Evolutionary conservation across 257 asterid species (phyloP).

Genomic region (Rhazya stricta): DNA sequence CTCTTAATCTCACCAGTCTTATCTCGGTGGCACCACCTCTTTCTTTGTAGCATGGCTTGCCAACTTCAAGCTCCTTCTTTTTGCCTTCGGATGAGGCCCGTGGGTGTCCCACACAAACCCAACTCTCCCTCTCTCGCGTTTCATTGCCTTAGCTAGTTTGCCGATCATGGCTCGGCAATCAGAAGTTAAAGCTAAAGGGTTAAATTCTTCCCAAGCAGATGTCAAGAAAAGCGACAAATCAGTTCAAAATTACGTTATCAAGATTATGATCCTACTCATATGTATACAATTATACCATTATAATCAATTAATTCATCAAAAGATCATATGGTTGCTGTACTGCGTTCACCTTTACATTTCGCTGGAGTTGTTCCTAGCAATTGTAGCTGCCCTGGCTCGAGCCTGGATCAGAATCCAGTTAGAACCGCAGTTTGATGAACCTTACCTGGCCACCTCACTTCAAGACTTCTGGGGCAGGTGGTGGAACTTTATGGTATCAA

Average conservation of each 20-base stretch:
- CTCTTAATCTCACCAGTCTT: conserved; percentile 41
- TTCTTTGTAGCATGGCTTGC: conserved; percentile 58
- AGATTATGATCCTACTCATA: conserved; percentile 18
- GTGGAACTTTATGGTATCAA: conserved; percentile 24
- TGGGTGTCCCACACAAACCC: conserved; percentile 30
- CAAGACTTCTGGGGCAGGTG: conserved; percentile 34
- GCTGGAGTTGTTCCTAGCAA: conserved; percentile 12
- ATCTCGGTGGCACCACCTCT: conserved; percentile 41
- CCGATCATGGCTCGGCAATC: conserved; percentile 28
- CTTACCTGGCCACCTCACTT: conserved; percentile 21
- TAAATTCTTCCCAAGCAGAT: not conserved
- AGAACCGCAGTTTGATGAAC: conserved; percentile 25
- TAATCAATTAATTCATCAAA: conserved; percentile 19
- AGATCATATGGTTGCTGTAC: conserved; percentile 17
- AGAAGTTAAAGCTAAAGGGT: not conserved
- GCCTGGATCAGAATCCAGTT: conserved; percentile 3
- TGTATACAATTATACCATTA: conserved; percentile 2
- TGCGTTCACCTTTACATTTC: conserved; percentile 3
- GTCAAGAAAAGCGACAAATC: conserved; percentile 14
- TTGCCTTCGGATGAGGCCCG: too few relatives aligned
- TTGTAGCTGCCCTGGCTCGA: not conserved
- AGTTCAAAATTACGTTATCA: conserved; percentile 15
- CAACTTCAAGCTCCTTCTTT: conserved; percentile 40
- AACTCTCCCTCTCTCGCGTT: conserved; percentile 28
- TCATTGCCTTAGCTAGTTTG: conserved; percentile 38